Percentiles rank a stretch among this genome's conserved stretches.
phyloP scores from a whole-genome alignment of 108 stramenopile species.

The Pseudonitzschia multiseries region DNA sequence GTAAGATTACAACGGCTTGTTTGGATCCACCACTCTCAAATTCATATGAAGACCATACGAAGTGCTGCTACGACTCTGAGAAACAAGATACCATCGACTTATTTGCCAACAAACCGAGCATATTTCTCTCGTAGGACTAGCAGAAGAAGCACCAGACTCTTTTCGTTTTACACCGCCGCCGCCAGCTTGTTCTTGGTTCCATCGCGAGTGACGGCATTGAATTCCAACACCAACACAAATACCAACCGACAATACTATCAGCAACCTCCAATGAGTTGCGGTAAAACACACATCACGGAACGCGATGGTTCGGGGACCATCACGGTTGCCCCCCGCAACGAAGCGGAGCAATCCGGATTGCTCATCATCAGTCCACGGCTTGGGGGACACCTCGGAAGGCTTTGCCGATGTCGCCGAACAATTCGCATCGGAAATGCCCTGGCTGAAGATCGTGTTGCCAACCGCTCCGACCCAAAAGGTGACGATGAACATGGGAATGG shows the following conservation, averaged over 20 bases:
- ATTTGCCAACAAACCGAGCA: not conserved
- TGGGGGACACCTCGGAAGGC: slow-evolving; percentile 85
- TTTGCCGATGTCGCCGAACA: slow-evolving; percentile 68
- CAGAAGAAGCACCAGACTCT: slow-evolving; percentile 5
- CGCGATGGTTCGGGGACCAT: slow-evolving; percentile 67
- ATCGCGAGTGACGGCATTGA: not conserved
- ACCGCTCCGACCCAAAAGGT: slow-evolving; percentile 91
- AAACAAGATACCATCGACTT: not conserved
- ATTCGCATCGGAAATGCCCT: slow-evolving; percentile 63
- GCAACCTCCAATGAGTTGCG: slow-evolving; percentile 12
- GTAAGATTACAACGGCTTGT: no score
- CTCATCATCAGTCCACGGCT: slow-evolving; percentile 91
- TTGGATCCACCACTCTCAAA: not conserved
- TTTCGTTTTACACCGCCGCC: not conserved
- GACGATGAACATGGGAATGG: slow-evolving; percentile 90
- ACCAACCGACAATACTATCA: slow-evolving; percentile 8
- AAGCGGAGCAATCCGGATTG: slow-evolving; percentile 67
- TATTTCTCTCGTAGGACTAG: not conserved
- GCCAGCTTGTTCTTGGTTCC: not conserved
- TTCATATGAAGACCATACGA: slow-evolving; percentile 6
- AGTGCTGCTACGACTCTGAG: not conserved
- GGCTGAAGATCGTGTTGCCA: slow-evolving; percentile 89
- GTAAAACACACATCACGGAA: slow-evolving; percentile 39
- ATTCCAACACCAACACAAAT: not conserved
- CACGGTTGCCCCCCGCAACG: slow-evolving; percentile 64